Evolutionary conservation across 225 moss, liverwort and hornwort genomes (phyloP).

Genomic region (Thuidium tamariscinum): DNA sequence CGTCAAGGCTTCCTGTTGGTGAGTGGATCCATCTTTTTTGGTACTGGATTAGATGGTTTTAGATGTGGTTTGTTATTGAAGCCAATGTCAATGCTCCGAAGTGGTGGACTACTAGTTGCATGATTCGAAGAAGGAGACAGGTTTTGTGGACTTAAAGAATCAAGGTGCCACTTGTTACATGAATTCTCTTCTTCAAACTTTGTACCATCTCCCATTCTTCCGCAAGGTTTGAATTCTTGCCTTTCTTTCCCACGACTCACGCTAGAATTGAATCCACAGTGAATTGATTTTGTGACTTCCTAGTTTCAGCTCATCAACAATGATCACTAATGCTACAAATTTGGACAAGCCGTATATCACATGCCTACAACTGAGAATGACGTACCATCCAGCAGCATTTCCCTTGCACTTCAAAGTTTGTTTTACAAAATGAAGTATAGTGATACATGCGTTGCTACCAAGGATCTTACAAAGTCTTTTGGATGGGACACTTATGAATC

Average conservation of each 20-base stretch:
- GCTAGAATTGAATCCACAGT: not conserved
- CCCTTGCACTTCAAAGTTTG: slow-evolving; percentile 86
- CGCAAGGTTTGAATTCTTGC: slow-evolving; percentile 50
- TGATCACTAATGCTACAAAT: not conserved
- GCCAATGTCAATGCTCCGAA: slow-evolving; percentile 96
- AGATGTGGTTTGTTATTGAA: slow-evolving; percentile 88
- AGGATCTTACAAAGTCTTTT: slow-evolving; percentile 96
- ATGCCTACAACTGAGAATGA: slow-evolving; percentile 98
- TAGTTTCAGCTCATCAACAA: not conserved
- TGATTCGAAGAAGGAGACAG: slow-evolving; percentile 99
- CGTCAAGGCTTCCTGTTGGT: no score
- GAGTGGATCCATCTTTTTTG: no score
- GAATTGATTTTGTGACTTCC: not conserved
- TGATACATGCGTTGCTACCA: slow-evolving; percentile 94
- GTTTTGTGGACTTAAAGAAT: slow-evolving; percentile 94
- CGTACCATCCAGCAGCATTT: slow-evolving; percentile 91
- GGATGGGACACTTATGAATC: slow-evolving; percentile 99
- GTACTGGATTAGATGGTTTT: no score
- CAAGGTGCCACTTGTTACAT: slow-evolving; percentile 97
- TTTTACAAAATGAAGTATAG: slow-evolving; percentile 99
- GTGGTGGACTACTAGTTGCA: slow-evolving; percentile 92
- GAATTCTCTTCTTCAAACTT: slow-evolving; percentile 96
- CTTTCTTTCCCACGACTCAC: not conserved
- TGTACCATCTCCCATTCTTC: slow-evolving; percentile 93
- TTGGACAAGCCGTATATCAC: slow-evolving; percentile 76